A percentile compares a stretch with the other conserved stretches of the same genome.
These are phyloP conservation scores for Blastobotrys niveus DNA, from an alignment of 1,139 yeast species.

Conservation along the genomic window DNA sequence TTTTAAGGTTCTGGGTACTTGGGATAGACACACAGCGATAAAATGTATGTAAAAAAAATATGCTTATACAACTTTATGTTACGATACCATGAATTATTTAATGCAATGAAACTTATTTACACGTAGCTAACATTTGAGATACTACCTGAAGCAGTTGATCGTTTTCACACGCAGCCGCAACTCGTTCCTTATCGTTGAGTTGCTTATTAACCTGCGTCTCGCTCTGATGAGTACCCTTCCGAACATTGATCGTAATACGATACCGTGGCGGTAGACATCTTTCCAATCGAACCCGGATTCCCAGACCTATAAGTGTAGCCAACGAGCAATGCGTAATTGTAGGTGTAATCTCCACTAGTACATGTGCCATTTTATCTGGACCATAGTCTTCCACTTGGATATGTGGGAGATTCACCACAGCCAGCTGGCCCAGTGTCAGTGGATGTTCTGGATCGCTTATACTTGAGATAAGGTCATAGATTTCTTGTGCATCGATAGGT, in stretches of 20 bases:
- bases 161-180: slow-evolving; percentile 98
- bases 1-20: no score
- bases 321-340: slow-evolving; percentile 96
- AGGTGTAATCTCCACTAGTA: slow-evolving; percentile 83
- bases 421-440: slow-evolving; percentile 84
- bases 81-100: no score
- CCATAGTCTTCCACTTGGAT: slow-evolving; percentile 61
- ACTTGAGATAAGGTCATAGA: slow-evolving; percentile 68
- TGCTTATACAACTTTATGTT: no score
- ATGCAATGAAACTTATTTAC: slow-evolving; percentile 34
- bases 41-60: no score
- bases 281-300: slow-evolving; percentile 86
- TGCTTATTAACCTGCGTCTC: slow-evolving; percentile 96
- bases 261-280: slow-evolving; percentile 82
- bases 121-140: slow-evolving; percentile 84
- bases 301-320: slow-evolving; percentile 93
- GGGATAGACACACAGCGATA: background rate
- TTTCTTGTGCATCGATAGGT: slow-evolving; percentile 71
- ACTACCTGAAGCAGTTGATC: slow-evolving; percentile 85
- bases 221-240: slow-evolving; percentile 92
- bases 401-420: slow-evolving; percentile 83
- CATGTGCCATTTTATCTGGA: slow-evolving; percentile 58
- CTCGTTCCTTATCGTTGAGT: slow-evolving; percentile 93
- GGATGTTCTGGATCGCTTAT: slow-evolving; percentile 99
- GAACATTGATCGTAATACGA: slow-evolving; percentile 71